Percentiles rank a stretch among this genome's conserved stretches.
Evolutionary conservation across 2,329 filamentous ascomycete species (phyloP).

Genomic region (Penicillium digitatum): DNA sequence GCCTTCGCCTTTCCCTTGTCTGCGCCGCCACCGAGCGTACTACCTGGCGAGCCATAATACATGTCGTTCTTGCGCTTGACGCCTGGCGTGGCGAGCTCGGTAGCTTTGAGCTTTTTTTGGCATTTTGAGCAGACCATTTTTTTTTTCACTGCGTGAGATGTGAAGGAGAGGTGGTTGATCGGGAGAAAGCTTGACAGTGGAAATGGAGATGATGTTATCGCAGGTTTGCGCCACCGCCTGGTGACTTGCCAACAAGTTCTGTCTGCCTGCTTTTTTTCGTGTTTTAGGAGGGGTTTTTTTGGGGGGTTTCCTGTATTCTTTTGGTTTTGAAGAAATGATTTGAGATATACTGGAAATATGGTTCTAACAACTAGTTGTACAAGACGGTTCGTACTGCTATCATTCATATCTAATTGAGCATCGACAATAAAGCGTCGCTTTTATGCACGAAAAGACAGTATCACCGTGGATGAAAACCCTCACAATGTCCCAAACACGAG

Average conservation of each 20-base stretch:
- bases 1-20: slow-evolving; percentile 33
- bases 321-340: neutral
- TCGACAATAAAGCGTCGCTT: neutral
- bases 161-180: neutral
- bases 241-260: slow-evolving; percentile 12
- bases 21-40: slow-evolving; percentile 34
- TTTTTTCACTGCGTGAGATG: neutral
- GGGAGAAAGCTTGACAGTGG: neutral
- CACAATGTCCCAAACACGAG: neutral
- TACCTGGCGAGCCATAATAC: slow-evolving; percentile 58
- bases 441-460: neutral
- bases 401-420: neutral
- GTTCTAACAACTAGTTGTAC: too few relatives aligned
- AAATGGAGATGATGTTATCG: slow-evolving; percentile 14
- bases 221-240: slow-evolving; percentile 17
- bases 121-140: slow-evolving; percentile 63
- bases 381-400: neutral
- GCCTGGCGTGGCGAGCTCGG: slow-evolving; percentile 59
- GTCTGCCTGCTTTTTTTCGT: neutral
- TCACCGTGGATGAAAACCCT: neutral
- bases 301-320: neutral
- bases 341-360: neutral
- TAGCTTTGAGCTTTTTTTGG: slow-evolving; percentile 57
- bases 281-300: neutral
- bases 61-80: slow-evolving; percentile 66